Evolutionary conservation across 495 filamentous ascomycete genomes (phyloP), one percentile per base, ranked within the genome.

Genomic region (Penicillium antarcticum): DNA sequence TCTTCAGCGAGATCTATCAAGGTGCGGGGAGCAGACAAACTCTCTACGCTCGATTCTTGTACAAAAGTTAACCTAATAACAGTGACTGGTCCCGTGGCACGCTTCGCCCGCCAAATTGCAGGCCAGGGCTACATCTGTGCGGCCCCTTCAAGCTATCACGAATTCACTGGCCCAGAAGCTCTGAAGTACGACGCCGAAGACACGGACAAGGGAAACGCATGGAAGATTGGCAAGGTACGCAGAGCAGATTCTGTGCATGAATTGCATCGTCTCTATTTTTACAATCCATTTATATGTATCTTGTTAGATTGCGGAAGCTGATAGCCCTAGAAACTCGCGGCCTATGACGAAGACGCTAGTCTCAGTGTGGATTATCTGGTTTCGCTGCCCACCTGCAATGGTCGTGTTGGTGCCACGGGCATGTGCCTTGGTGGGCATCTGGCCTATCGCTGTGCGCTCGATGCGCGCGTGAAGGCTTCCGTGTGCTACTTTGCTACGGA

Each of bases 1-100:
- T 96, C 36, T 97, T 96, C 68, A 91, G 87, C 65, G 92, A 97
- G 72, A 97, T 97, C 57, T 97, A 97, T 62, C 92, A 97, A 85
- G 91, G 91, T 91, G 69, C 18, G 60, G 45, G 13, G 21, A 2
- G 34, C 16, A 33, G 5, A 33, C 10, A 31, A 29, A 40, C 23
- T 13, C 19, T 29, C 21, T 18, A 9, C 42, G 12, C 26, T 29
- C 26, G 7, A 33, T 41, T 17, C 17, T 17, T 29, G 26, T 7
- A 29, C 26, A 29, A 7, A 10, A 1, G 2, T 12, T 24, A 19
- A 32, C 38, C 13, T 3, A 38, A 31, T 32, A 18, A 51, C 43
- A 95, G 92, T 97, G 12, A 96, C 92, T 51, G 92, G 92, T 0
- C 92, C 92, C 2, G 92, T 97, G 16, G 80, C 86, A 35, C 85